These are phyloP conservation scores for Coemansia erecta DNA, from an alignment of 192 early-diverging fungal genomes.

Conservation along the genomic window DNA sequence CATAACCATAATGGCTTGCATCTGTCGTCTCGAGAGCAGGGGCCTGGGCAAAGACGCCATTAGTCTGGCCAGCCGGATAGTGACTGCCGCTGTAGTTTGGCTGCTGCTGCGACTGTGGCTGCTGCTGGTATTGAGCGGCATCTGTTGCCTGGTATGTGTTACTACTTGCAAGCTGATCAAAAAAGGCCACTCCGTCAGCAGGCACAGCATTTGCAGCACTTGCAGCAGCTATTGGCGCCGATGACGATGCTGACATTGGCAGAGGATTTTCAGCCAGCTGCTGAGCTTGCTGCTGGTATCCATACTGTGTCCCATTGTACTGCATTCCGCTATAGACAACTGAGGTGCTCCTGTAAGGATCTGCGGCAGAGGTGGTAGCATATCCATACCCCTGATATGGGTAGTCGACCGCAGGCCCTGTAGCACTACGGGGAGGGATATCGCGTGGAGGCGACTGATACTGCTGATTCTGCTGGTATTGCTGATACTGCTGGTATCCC, in stretches of 20 bases:
- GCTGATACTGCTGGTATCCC: slow-evolving; percentile 11
- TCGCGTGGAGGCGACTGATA: slow-evolving; percentile 11
- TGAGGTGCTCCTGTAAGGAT: slow-evolving; percentile 42
- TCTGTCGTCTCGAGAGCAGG: neutral
- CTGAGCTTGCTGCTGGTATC: slow-evolving; percentile 2
- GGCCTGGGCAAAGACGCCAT: neutral
- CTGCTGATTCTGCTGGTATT: slow-evolving; percentile 11
- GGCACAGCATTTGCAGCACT: neutral
- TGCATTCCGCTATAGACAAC: slow-evolving; percentile 29
- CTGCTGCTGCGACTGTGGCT: neutral
- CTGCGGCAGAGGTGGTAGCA: neutral
- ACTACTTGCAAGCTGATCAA: slow-evolving; percentile 25
- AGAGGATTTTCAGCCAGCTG: too few relatives aligned
- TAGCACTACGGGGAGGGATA: slow-evolving; percentile 45
- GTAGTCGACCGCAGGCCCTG: slow-evolving; percentile 38
- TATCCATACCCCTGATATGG: slow-evolving; percentile 23
- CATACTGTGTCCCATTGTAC: slow-evolving; percentile 20
- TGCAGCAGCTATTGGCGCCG: neutral
- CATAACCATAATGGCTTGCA: neutral
- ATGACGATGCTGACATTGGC: neutral
- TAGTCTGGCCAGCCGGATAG: too few relatives aligned
- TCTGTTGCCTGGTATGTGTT: neutral
- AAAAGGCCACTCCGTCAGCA: slow-evolving; percentile 17
- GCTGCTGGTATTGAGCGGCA: neutral
- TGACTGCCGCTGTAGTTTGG: neutral